A percentile compares a stretch with the other conserved stretches of the same genome.
Conservation (phyloP, 2,329 filamentous ascomycete genomes). For the Ascochyta viciae-villosae region DNA sequence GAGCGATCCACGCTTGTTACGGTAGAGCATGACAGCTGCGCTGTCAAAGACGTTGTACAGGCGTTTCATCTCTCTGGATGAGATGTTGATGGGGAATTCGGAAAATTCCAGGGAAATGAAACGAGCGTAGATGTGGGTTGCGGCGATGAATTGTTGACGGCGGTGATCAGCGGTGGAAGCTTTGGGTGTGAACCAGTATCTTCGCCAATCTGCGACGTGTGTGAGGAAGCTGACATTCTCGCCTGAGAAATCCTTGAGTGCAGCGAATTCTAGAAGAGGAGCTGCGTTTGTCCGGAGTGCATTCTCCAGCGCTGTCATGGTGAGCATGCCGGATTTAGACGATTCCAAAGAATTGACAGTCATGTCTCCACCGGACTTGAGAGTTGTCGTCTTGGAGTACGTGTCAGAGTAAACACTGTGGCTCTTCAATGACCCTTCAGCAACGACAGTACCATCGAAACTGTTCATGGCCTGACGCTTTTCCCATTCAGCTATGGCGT, state of each 20-base stretch:
- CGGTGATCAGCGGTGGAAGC: constrained; percentile 30
- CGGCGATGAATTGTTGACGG: constrained; percentile 38
- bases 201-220: constrained; percentile 42
- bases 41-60: constrained; percentile 37
- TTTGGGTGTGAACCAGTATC: constrained; percentile 37
- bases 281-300: constrained; percentile 39
- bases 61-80: constrained; percentile 36
- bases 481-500: constrained; percentile 45
- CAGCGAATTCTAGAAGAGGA: constrained; percentile 43
- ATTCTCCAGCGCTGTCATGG: constrained; percentile 45
- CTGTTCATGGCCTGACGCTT: constrained; percentile 29
- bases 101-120: constrained; percentile 45
- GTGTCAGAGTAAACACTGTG: constrained; percentile 23
- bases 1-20: constrained; percentile 26
- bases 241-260: constrained; percentile 45
- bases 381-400: constrained; percentile 25
- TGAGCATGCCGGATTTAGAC: constrained; percentile 41
- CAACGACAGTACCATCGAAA: constrained; percentile 8
- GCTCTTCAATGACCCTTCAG: constrained; percentile 20
- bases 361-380: constrained; percentile 17
- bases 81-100: constrained; percentile 48
- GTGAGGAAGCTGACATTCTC: constrained; percentile 48
- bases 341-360: constrained; percentile 34
- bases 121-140: constrained; percentile 42
- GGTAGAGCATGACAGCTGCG: constrained; percentile 30